phyloP scores from a whole-genome alignment of 1,284 basidiomycete species.

The Fereydounia khargensis region DNA sequence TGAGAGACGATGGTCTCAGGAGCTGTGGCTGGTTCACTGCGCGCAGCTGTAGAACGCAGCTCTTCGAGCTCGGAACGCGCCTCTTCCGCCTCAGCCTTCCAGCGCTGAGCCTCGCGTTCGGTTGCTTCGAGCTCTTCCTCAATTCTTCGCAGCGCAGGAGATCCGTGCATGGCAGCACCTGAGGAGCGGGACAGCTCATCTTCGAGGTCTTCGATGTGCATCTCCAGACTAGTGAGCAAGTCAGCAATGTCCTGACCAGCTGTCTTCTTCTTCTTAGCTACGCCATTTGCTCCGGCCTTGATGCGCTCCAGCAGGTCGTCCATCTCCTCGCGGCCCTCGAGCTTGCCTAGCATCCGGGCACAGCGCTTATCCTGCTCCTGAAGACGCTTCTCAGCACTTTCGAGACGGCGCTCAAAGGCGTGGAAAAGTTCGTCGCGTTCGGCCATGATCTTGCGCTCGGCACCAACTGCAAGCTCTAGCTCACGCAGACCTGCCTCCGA shows the following conservation, averaged over 20 bases:
- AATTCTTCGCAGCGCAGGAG: neutral
- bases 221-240: slow-evolving; percentile 41
- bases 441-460: slow-evolving; percentile 40
- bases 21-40: neutral
- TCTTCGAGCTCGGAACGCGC: neutral
- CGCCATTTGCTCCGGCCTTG: slow-evolving; percentile 35
- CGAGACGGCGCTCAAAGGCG: slow-evolving; percentile 39
- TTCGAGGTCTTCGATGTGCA: slow-evolving; percentile 43
- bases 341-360: slow-evolving; percentile 51
- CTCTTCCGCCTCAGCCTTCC: slow-evolving; percentile 11
- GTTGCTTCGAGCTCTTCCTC: slow-evolving; percentile 5
- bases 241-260: slow-evolving; percentile 44
- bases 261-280: slow-evolving; percentile 33
- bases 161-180: neutral
- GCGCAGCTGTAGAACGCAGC: too few relatives aligned
- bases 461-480: slow-evolving; percentile 37
- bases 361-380: slow-evolving; percentile 51
- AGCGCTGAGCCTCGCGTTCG: slow-evolving; percentile 6
- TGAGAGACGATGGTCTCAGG: slow-evolving; percentile 3
- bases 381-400: slow-evolving; percentile 43
- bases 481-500: slow-evolving; percentile 19
- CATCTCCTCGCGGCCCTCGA: slow-evolving; percentile 55
- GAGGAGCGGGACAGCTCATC: slow-evolving; percentile 31
- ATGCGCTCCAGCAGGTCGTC: slow-evolving; percentile 54
- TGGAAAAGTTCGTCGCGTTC: slow-evolving; percentile 43